Conservation (phyloP, 225 moss, liverwort and hornwort species). For the Anthoceros angustus region DNA sequence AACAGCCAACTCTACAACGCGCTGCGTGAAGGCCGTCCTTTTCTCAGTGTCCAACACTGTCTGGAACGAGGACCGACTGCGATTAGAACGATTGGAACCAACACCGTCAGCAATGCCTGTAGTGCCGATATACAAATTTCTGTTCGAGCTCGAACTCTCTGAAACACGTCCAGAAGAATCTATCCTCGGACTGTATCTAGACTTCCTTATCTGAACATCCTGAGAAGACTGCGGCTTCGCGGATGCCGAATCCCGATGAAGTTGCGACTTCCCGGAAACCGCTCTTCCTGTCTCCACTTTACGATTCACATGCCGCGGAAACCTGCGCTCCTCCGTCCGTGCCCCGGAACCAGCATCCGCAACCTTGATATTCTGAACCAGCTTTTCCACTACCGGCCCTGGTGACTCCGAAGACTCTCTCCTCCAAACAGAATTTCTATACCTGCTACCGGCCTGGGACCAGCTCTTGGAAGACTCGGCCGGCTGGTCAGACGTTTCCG, state of each 20-base stretch:
- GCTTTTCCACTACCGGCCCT: background rate
- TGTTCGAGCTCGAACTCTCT: background rate
- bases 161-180: background rate
- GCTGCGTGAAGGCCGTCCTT: background rate
- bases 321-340: too few relatives aligned
- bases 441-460: background rate
- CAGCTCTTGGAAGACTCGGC: background rate
- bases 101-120: background rate
- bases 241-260: background rate
- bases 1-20: background rate
- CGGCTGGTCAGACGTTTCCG: background rate
- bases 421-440: background rate
- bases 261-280: too few relatives aligned
- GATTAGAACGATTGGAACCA: background rate
- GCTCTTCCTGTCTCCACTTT: too few relatives aligned
- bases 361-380: background rate
- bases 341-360: background rate
- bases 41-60: background rate
- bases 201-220: background rate
- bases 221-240: background rate
- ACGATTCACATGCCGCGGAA: too few relatives aligned
- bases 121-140: background rate
- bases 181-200: background rate
- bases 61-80: background rate
- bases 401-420: background rate